Evolutionary conservation across 768 basidiomycete genomes (phyloP), one percentile per base, ranked within the genome.

Genomic region (Grammothele lineata): DNA sequence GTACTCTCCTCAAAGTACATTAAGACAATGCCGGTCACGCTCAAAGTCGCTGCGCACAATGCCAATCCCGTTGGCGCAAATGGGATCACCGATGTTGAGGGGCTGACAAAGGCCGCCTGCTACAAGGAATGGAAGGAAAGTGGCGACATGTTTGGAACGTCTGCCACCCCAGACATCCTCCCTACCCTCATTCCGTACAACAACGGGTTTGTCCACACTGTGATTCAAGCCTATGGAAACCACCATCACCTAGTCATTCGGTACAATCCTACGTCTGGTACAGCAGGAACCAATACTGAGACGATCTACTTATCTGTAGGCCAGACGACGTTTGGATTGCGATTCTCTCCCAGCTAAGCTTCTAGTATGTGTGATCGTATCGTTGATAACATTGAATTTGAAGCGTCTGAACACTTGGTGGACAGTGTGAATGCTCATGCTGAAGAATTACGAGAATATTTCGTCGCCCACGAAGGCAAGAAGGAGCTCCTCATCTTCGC

Each of bases 261-360:
- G 35, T 36, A 17, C 12, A n/a, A 8, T 7, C 12, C 35, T 36
- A 9, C 15, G 30, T 8, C 15, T 8, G 9, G 15, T 32, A 15
- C 30, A 32, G 8, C 15, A 19, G 6, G n/a, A 36, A 17, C 35
- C 8, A 6, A 36, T n/a, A 6, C 7, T 36, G 6, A 9, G 17
- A 36, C 12, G 7, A 6, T 19, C 35, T 36, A 14, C n/a, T 19
- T 17, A 8, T 36, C 6, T 19, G 18, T 36, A 53, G 76, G 8
- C 76, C 75, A 6, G 76, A 78, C 42, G 76, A 78, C 54, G 65
- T 77, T 24, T 77, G 76, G 72, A 57, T 69, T 2, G 67, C 71
- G 1, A 72, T 74, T 34, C 50, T 71, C 5, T 57, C 53, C 11
- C 70, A 72, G 39, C 57, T 71, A 47, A 69, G 60, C 43, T 60